These are phyloP conservation scores for Picea sitchensis DNA, from an alignment of 75 land plant species.

Conservation along the genomic window DNA sequence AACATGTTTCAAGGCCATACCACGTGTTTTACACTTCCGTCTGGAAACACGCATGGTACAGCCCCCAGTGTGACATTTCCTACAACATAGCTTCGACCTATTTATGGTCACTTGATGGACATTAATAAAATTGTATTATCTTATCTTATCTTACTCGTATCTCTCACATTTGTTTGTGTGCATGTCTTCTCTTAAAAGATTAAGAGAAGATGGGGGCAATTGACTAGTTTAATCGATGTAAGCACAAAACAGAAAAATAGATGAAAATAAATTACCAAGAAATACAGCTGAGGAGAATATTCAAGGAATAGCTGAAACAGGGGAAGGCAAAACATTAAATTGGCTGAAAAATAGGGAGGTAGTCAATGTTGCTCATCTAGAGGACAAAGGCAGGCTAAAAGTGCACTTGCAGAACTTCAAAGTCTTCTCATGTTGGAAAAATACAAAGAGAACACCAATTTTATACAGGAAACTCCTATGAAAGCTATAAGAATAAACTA, in stretches of 20 bases:
- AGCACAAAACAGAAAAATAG: neutral
- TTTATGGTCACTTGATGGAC: too few species aligned
- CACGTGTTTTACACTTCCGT: too few species aligned
- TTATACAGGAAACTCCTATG: neutral
- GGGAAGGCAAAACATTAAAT: neutral
- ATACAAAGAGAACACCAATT: neutral
- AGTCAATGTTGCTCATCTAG: neutral
- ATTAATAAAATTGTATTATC: too few species aligned
- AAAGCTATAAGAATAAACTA: too few species aligned
- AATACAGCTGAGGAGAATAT: neutral
- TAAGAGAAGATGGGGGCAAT: neutral
- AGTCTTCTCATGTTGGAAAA: neutral
- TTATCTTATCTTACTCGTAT: too few species aligned
- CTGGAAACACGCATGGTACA: too few species aligned
- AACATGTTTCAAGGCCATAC: too few species aligned
- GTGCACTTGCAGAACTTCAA: neutral
- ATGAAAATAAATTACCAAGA: neutral
- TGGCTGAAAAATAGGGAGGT: neutral
- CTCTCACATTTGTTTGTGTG: too few species aligned
- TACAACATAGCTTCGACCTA: too few species aligned
- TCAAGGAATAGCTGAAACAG: neutral
- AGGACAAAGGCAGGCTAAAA: neutral
- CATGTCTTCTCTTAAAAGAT: too few species aligned
- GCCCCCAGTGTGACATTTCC: too few species aligned
- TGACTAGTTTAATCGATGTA: neutral